phyloP scores from a whole-genome alignment of 2,329 filamentous ascomycete genomes.

The Paecilomyces fulvus region DNA sequence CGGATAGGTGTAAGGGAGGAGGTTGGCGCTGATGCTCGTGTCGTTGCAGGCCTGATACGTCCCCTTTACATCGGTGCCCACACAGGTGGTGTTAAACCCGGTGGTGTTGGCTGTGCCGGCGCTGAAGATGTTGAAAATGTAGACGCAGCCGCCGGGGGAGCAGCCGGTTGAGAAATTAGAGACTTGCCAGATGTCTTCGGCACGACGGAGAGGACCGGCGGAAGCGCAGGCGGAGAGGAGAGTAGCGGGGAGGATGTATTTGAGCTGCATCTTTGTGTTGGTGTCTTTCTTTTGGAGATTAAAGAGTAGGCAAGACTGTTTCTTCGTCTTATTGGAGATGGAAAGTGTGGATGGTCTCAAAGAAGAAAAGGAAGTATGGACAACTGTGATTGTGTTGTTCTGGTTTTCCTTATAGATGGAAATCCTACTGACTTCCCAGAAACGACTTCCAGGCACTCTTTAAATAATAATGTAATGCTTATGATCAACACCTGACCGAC shows the following conservation, averaged over 20 bases:
- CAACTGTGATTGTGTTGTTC: neutral
- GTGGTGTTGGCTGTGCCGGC: constrained; percentile 19
- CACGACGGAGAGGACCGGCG: constrained; percentile 9
- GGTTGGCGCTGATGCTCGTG: constrained; percentile 4
- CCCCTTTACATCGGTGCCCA: constrained; percentile 14
- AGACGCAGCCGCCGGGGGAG: constrained; percentile 24
- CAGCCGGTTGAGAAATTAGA: constrained; percentile 23
- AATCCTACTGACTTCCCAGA: neutral
- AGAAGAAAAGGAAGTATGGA: neutral
- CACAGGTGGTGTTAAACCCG: constrained; percentile 27
- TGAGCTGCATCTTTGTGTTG: constrained; percentile 5
- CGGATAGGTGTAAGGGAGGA: constrained; percentile 3
- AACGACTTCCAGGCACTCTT: neutral
- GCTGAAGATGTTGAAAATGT: constrained; percentile 23
- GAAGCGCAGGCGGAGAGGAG: constrained; percentile 17
- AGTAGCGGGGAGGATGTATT: constrained; percentile 14
- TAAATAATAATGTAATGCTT: neutral
- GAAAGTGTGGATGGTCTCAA: neutral
- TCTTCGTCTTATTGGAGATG: neutral
- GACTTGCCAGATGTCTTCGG: constrained; percentile 17
- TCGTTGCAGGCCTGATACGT: constrained; percentile 17
- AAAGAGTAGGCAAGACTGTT: neutral
- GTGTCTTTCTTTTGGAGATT: neutral
- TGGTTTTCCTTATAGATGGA: neutral
- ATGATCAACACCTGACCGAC: neutral